Evolutionary conservation across 495 filamentous ascomycete genomes (phyloP).

Genomic region (Sordaria brevicollis): DNA sequence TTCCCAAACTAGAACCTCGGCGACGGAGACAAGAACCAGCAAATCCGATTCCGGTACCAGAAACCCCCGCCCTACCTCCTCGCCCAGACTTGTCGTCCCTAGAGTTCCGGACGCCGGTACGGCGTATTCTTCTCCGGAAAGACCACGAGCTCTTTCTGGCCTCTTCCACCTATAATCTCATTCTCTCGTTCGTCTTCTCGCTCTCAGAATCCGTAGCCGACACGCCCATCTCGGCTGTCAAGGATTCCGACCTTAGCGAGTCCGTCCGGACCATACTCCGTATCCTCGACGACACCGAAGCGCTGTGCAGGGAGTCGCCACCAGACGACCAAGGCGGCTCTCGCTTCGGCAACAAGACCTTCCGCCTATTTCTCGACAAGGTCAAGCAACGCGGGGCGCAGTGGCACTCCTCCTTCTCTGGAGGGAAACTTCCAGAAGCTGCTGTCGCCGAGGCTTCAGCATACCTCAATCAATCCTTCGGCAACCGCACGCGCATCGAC

Average conservation of each 20-base stretch:
- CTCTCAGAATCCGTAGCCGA: constrained; percentile 77
- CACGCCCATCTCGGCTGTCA: constrained; percentile 56
- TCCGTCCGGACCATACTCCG: constrained; percentile 52
- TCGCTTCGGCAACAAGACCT: constrained; percentile 88
- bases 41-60: constrained; percentile 55
- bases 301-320: constrained; percentile 54
- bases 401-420: constrained; percentile 48
- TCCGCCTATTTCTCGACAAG: constrained; percentile 72
- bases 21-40: constrained; percentile 40
- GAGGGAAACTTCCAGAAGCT: constrained; percentile 15
- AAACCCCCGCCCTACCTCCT: constrained; percentile 59
- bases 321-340: constrained; percentile 78
- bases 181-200: constrained; percentile 75
- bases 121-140: constrained; percentile 66
- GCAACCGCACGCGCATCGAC: constrained; percentile 81
- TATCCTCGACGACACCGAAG: constrained; percentile 58
- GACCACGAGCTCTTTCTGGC: constrained; percentile 77
- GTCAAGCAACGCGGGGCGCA: constrained; percentile 41
- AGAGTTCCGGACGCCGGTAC: constrained; percentile 52
- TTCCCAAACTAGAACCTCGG: constrained; percentile 61
- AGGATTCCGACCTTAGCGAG: constrained; percentile 42
- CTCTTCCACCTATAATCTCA: constrained; percentile 66
- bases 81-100: constrained; percentile 55
- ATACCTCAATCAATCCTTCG: constrained; percentile 76
- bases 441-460: constrained; percentile 61